These are phyloP conservation scores for Gastrodia elata DNA, from an alignment of 106 monocot genomes.

Conservation along the genomic window DNA sequence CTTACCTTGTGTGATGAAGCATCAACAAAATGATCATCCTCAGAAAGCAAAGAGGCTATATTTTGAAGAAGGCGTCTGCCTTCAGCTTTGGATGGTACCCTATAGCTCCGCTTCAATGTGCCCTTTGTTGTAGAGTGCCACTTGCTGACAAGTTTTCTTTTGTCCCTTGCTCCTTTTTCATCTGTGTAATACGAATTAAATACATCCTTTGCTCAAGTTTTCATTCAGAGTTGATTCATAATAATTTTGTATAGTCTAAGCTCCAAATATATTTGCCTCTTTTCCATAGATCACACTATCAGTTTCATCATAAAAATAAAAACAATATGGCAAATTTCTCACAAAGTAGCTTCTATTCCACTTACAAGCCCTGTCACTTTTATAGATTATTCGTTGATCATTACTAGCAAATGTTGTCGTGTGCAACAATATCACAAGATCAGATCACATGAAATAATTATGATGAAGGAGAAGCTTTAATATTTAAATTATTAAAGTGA, in stretches of 20 bases:
- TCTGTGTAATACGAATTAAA: conserved; percentile 17
- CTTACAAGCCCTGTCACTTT: background rate
- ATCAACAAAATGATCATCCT: conserved; percentile 84
- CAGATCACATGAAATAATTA: background rate
- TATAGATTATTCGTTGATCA: background rate
- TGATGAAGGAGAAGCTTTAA: background rate
- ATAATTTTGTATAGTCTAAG: background rate
- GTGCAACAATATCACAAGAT: background rate
- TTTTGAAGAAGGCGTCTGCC: conserved; percentile 73
- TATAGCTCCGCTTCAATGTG: conserved; percentile 80
- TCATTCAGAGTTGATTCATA: background rate
- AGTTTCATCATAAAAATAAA: background rate
- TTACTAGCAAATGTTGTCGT: background rate
- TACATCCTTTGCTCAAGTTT: background rate
- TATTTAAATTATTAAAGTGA: background rate
- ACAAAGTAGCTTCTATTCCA: background rate
- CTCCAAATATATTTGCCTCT: background rate
- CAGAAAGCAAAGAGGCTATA: conserved; percentile 77
- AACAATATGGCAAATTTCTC: background rate
- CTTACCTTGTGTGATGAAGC: conserved; percentile 83
- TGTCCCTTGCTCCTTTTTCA: conserved; percentile 60
- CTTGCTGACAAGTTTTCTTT: conserved; percentile 73
- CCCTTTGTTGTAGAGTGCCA: conserved; percentile 98
- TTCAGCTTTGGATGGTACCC: conserved; percentile 73
- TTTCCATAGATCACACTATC: background rate